Percentiles rank a stretch among this genome's conserved stretches.
These are phyloP conservation scores for Annulohypoxylon maeteangense DNA, from an alignment of 495 filamentous ascomycete genomes.

Conservation along the genomic window DNA sequence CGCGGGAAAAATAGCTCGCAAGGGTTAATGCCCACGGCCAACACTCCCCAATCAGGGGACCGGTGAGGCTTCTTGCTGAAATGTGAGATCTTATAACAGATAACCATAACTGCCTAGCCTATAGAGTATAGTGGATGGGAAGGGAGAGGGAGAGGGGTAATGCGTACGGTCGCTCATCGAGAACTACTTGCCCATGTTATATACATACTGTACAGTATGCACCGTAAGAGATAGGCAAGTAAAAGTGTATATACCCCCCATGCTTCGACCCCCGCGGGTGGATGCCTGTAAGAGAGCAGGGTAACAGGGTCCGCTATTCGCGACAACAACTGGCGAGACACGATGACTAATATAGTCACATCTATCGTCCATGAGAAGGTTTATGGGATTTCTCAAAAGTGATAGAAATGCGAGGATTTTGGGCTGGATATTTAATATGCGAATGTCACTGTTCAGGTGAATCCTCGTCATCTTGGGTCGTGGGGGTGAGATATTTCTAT, in stretches of 20 bases:
- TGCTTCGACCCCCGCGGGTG: constrained; percentile 22
- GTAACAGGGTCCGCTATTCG: constrained; percentile 18
- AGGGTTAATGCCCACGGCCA: constrained; percentile 15
- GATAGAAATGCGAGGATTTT: background rate
- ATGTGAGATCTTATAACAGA: constrained; percentile 7
- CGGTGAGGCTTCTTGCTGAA: constrained; percentile 16
- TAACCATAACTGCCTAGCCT: background rate
- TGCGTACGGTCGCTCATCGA: background rate
- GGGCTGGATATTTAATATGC: constrained; percentile 8
- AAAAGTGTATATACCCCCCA: background rate
- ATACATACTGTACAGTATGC: background rate
- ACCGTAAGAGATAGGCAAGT: background rate
- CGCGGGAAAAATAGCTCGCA: constrained; percentile 22
- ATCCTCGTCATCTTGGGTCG: background rate
- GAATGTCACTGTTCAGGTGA: constrained; percentile 6
- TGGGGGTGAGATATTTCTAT: constrained; percentile 21
- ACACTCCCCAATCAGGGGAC: background rate
- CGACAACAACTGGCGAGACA: constrained; percentile 15
- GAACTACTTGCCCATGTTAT: background rate
- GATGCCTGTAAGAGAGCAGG: constrained; percentile 29
- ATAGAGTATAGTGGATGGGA: background rate
- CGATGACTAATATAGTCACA: constrained; percentile 23
- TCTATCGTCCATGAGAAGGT: background rate
- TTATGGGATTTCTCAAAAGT: constrained; percentile 18
- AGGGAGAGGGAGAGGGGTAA: constrained; percentile 2